Evolutionary conservation across 805 yeast genomes (phyloP), one percentile per base, ranked within the genome.

Genomic region (Debaryomyces castellii): DNA sequence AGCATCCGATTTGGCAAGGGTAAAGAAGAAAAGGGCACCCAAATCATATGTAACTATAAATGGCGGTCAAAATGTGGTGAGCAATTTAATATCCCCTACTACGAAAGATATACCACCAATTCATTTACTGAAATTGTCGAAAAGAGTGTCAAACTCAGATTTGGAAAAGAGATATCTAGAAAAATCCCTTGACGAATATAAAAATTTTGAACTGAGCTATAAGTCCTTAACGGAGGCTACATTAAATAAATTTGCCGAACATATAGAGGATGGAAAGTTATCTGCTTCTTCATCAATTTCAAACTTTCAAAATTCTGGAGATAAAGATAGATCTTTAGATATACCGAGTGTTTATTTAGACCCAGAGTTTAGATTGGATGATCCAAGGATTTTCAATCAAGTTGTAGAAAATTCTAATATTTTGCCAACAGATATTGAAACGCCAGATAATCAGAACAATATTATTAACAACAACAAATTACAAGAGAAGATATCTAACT

Each of bases 91-190:
- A 34, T 76, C 81, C 6, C 98, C 99, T 0, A 85, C 96, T 0
- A 71, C 78, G 1, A 75, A 77, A 41, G 98, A 94, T 57, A 92
- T 92, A 9, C 96, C 97, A 0, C 89, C 85, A 20, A 84, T 89
- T 9, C 81, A 77, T 40, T 69, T 92, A 33, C 48, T 55, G 54
- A 62, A 68, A 30, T 57, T 72, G 22, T 51, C 57, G 9, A 40
- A 51, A 8, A 63, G 59, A 43, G 65, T 65, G 2, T 32, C 58
- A 18, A 52, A 52, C 21, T 51, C 54, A 3, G 62, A 60, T 12
- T 47, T 69, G 40, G 46, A 44, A 14, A 32, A 43, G 2, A 43
- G 50, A 18, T 59, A 62, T 39, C 55, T 64, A 7, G 46, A 44
- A 3, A 49, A 49, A 6, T 33, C 60, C 1, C 50, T 45, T 2